These are phyloP conservation scores for Myriosclerotinia duriaeana DNA, from an alignment of 2,329 filamentous ascomycete species.

Conservation along the genomic window DNA sequence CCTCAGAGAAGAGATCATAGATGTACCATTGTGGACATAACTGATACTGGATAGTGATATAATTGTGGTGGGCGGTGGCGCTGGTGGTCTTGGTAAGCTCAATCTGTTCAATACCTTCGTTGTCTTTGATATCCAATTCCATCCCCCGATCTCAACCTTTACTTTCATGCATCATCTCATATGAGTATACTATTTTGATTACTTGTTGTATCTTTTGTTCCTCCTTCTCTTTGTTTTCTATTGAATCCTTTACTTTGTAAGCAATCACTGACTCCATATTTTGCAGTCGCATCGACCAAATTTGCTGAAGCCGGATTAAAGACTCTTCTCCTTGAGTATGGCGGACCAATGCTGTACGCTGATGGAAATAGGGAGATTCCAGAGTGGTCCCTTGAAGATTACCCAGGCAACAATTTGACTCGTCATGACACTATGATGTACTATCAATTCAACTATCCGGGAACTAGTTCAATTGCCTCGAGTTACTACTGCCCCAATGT, in stretches of 20 bases:
- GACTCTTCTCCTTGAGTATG: constrained; percentile 16
- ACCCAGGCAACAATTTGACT: constrained; percentile 5
- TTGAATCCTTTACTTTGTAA: not conserved
- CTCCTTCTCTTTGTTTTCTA: no score
- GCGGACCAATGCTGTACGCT: constrained; percentile 12
- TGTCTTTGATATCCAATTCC: not conserved
- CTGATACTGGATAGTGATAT: constrained; percentile 10
- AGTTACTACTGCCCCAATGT: constrained; percentile 8
- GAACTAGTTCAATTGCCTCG: not conserved
- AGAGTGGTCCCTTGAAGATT: constrained; percentile 5
- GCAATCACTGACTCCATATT: not conserved
- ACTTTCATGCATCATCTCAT: not conserved
- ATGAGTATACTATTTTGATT: not conserved
- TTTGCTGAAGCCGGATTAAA: constrained; percentile 16
- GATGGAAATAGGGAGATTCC: constrained; percentile 16
- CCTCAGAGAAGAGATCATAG: not conserved
- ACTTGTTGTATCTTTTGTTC: not conserved
- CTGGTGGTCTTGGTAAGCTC: constrained; percentile 2
- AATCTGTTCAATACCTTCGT: not conserved
- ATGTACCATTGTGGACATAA: not conserved
- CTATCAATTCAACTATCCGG: constrained; percentile 1
- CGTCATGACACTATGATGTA: constrained; percentile 9
- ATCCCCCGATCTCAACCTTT: no score
- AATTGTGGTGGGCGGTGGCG: constrained; percentile 13
- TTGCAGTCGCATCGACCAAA: constrained; percentile 10